Conservation (phyloP, 371 early-diverging fungal genomes). For the Haplosporangium sp. region DNA sequence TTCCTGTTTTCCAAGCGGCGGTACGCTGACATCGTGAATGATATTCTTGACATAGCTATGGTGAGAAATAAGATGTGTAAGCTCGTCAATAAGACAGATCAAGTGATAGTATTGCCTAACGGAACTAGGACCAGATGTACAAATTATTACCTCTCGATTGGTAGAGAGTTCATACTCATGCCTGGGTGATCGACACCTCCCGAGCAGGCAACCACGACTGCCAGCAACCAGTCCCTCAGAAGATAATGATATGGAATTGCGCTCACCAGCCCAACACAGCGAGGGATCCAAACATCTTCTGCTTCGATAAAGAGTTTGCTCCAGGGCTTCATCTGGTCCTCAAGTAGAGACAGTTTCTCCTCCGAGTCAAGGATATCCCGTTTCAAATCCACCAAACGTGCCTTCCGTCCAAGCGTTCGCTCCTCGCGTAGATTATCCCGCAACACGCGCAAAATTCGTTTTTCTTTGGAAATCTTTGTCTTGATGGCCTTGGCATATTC, state of each 20-base stretch:
- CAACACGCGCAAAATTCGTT: slow-evolving; percentile 28
- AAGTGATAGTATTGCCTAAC: not conserved
- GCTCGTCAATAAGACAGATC: not conserved
- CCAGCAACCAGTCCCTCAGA: slow-evolving; percentile 82
- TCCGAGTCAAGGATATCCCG: slow-evolving; percentile 64
- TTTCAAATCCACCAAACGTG: slow-evolving; percentile 56
- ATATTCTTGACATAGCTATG: slow-evolving; percentile 72
- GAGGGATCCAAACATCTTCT: slow-evolving; percentile 77
- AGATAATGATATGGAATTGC: slow-evolving; percentile 82
- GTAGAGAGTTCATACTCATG: slow-evolving; percentile 54
- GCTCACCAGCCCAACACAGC: slow-evolving; percentile 77
- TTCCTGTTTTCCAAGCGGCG: slow-evolving; percentile 86
- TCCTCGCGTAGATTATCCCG: slow-evolving; percentile 9
- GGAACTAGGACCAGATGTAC: not conserved
- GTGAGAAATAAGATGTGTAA: not conserved
- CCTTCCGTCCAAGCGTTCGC: slow-evolving; percentile 27
- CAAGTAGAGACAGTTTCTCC: slow-evolving; percentile 77
- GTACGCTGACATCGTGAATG: slow-evolving; percentile 80
- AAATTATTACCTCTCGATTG: slow-evolving; percentile 63
- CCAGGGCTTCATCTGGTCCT: slow-evolving; percentile 75
- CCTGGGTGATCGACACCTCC: slow-evolving; percentile 65
- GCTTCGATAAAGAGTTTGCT: slow-evolving; percentile 67
- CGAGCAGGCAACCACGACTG: slow-evolving; percentile 69
- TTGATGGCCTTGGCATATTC: slow-evolving; percentile 67
- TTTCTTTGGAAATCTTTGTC: slow-evolving; percentile 57